Evolutionary conservation across 768 basidiomycete genomes (phyloP).

Genomic region (Podaxis sp.): DNA sequence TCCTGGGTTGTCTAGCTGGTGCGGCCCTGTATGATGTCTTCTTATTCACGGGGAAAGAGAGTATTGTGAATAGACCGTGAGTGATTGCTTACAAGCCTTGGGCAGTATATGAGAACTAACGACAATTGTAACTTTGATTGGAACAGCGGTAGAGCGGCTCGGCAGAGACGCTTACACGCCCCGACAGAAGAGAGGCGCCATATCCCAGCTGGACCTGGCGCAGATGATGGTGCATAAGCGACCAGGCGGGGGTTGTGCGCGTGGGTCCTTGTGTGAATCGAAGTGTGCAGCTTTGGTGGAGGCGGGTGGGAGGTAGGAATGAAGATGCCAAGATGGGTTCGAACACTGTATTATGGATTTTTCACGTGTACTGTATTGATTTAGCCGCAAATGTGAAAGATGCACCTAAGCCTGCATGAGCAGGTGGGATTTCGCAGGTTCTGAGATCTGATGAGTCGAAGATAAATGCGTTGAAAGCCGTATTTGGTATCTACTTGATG

Average conservation of each 20-base stretch:
- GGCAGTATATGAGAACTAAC: neutral
- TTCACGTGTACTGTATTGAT: neutral
- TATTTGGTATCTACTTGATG: too few species aligned
- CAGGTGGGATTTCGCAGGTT: neutral
- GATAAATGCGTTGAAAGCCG: too few species aligned
- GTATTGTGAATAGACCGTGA: conserved; percentile 54
- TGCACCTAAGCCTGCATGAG: neutral
- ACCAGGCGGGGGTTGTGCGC: neutral
- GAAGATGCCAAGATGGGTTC: neutral
- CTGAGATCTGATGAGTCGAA: neutral
- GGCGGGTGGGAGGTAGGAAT: neutral
- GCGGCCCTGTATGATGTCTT: conserved; percentile 58
- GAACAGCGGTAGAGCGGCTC: neutral
- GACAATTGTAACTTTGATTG: neutral
- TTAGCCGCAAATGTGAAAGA: neutral
- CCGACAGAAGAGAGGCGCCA: neutral
- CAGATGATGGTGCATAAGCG: neutral
- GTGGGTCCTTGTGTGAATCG: too few species aligned
- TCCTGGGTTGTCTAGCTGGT: conserved; percentile 57
- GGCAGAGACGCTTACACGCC: neutral
- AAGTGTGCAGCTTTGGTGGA: neutral
- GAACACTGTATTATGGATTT: neutral
- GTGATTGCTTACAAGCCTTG: conserved; percentile 17
- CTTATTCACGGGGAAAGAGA: conserved; percentile 57
- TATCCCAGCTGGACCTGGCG: neutral